These are phyloP conservation scores for Xerocomus spinulosus DNA, from an alignment of 768 basidiomycete species.

Conservation along the genomic window DNA sequence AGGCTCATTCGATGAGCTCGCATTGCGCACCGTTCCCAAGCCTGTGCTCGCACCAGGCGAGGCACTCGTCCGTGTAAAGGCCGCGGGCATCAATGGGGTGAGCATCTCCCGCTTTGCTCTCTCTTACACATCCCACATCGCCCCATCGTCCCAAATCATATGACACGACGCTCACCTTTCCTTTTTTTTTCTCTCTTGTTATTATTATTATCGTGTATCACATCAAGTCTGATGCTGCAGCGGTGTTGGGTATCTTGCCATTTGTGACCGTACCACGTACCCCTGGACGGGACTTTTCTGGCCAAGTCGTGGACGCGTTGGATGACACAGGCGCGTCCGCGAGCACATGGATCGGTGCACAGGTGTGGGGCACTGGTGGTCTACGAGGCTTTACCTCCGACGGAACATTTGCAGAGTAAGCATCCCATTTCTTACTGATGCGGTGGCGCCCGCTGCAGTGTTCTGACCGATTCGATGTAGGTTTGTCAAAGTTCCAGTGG, in stretches of 20 bases:
- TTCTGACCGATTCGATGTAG: slow-evolving; percentile 7
- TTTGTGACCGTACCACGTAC: slow-evolving; percentile 33
- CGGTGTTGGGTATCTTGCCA: slow-evolving; percentile 22
- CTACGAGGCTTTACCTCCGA: slow-evolving; percentile 30
- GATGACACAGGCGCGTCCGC: slow-evolving; percentile 19
- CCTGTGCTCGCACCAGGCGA: slow-evolving; percentile 29
- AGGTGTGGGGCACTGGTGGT: slow-evolving; percentile 35
- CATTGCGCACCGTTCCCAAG: slow-evolving; percentile 21
- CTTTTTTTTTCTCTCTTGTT: neutral
- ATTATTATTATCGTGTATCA: neutral
- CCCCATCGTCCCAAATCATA: neutral
- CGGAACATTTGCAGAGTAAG: slow-evolving; percentile 34
- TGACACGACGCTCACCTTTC: neutral
- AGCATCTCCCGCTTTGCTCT: slow-evolving; percentile 1
- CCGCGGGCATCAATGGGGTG: slow-evolving; percentile 33
- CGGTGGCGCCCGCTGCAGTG: neutral
- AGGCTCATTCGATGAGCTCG: slow-evolving; percentile 28
- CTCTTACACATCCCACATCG: neutral
- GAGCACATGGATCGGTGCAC: slow-evolving; percentile 23
- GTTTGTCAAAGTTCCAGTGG: slow-evolving; percentile 27
- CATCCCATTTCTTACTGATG: neutral
- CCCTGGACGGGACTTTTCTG: slow-evolving; percentile 32
- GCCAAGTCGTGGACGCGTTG: slow-evolving; percentile 31
- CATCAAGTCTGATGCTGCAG: slow-evolving; percentile 30
- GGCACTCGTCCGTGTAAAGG: slow-evolving; percentile 30